Evolutionary conservation across 2,329 filamentous ascomycete species (phyloP), one percentile per base, ranked within the genome.

Genomic region (Pseudodiploospora longispora): DNA sequence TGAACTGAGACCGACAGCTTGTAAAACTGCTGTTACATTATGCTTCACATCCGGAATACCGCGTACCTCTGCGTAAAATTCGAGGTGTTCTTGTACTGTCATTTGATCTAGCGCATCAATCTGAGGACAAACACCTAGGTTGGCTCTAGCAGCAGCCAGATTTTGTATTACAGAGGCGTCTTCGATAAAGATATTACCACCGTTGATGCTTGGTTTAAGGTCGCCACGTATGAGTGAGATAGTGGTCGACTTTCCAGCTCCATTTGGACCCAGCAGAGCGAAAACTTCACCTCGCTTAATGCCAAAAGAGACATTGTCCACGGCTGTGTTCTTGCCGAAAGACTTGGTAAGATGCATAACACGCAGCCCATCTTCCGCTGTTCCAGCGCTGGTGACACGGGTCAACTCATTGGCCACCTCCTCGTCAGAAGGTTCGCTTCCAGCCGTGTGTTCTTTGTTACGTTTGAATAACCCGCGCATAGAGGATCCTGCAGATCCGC

Each of bases 191-290:
- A 96, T 79, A 46, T 94, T 85, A 30, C 88, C 87, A n/a, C 78
- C 76, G 43, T 80, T 76, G 43, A 67, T 67, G 40, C 77, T 81
- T 0, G 89, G 88, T 41, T 81, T 80, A 29, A 91, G 75, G 56
- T 96, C 90, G n/a, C 91, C 91, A 49, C 90, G 80, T 52, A 97
- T 88, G 36, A 95, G 71, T 2, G 83, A 87, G 54, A 96, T 95
- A 0, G 85, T 94, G 0, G 89, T 95, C 0, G 83, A 88, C 57
- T 96, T 96, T 46, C 90, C 90, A 1, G 90, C 91, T 27, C 90
- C 89, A 58, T 95, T 95, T 10, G 90, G 89, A 0, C 90, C 90
- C 1, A 97, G 75, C 0, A 96, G 74, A 0, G 89, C 89, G 64
- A 95, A 95, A 1, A 95, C 85, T 59, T 95, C 85, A 40, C 86